Conservation (phyloP, 2,329 filamentous ascomycete species). For the Penicillium sp. region DNA sequence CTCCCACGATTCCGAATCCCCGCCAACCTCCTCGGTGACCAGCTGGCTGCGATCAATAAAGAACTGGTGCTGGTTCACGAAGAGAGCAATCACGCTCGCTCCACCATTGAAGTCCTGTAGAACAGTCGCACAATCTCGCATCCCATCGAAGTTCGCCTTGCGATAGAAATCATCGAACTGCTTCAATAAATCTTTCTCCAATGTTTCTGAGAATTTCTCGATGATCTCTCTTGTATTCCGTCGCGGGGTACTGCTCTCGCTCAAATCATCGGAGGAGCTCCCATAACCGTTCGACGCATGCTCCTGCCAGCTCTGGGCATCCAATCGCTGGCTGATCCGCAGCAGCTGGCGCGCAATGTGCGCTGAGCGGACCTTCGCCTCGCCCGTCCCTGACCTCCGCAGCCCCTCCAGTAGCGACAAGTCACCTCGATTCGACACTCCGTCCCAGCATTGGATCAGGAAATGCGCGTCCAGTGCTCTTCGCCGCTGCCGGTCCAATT, state of each 20-base stretch:
- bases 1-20: constrained; percentile 73
- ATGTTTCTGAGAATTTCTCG: constrained; percentile 92
- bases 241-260: constrained; percentile 44
- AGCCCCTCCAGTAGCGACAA: constrained; percentile 87
- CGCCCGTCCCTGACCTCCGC: constrained; percentile 77
- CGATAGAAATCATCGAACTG: constrained; percentile 98
- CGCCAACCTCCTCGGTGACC: constrained; percentile 76
- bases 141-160: constrained; percentile 92
- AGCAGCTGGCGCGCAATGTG: constrained; percentile 91
- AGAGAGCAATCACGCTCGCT: constrained; percentile 89
- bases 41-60: constrained; percentile 96
- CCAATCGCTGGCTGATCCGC: constrained; percentile 88
- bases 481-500: constrained; percentile 87
- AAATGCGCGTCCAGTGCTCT: constrained; percentile 92
- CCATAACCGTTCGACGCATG: constrained; percentile 41
- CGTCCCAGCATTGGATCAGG: constrained; percentile 93
- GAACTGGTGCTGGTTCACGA: constrained; percentile 99
- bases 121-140: constrained; percentile 95
- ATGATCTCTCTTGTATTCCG: constrained; percentile 80
- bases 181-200: constrained; percentile 92
- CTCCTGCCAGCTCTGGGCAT: constrained; percentile 70
- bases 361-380: constrained; percentile 91
- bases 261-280: constrained; percentile 41
- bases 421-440: constrained; percentile 87
- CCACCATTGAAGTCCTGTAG: constrained; percentile 95